Conservation (phyloP, 1,284 basidiomycete species). For the Rugosomyces carneus region DNA sequence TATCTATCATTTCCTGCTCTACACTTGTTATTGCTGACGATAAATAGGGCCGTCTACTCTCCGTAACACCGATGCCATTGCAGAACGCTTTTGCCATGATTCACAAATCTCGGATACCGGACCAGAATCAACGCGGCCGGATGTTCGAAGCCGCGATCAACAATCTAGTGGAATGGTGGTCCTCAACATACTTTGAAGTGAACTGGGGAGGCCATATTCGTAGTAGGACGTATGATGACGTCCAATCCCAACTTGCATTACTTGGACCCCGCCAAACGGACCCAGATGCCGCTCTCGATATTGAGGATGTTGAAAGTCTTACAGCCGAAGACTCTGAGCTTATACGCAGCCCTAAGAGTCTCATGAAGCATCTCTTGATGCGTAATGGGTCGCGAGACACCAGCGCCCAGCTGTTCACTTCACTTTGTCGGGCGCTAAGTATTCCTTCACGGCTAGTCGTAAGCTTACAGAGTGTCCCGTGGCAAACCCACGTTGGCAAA, state of each 20-base stretch:
- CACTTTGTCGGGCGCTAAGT: conserved; percentile 80
- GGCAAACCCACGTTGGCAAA: conserved; percentile 61
- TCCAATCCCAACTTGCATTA: conserved; percentile 41
- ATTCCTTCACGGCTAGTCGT: conserved; percentile 87
- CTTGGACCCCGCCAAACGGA: conserved; percentile 27
- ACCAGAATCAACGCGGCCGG: conserved; percentile 72
- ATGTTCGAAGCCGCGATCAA: conserved; percentile 79
- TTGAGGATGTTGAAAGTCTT: conserved; percentile 40
- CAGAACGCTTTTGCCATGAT: conserved; percentile 78
- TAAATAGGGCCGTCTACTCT: conserved; percentile 77
- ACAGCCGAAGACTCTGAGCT: conserved; percentile 57
- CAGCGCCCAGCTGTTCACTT: conserved; percentile 89
- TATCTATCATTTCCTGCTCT: conserved; percentile 26
- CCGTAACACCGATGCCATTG: conserved; percentile 72
- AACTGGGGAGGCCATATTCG: conserved; percentile 58
- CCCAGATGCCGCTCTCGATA: conserved; percentile 23
- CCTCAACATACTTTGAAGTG: conserved; percentile 65
- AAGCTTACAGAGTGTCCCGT: conserved; percentile 88
- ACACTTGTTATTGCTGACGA: background rate
- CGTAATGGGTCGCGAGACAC: conserved; percentile 80
- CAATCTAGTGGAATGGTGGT: conserved; percentile 82
- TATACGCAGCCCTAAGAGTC: conserved; percentile 72
- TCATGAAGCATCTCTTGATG: conserved; percentile 87
- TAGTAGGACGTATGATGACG: conserved; percentile 69
- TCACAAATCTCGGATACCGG: conserved; percentile 78